Evolutionary conservation across 805 yeast genomes (phyloP).

Genomic region (Schwanniomyces vanrijiae): DNA sequence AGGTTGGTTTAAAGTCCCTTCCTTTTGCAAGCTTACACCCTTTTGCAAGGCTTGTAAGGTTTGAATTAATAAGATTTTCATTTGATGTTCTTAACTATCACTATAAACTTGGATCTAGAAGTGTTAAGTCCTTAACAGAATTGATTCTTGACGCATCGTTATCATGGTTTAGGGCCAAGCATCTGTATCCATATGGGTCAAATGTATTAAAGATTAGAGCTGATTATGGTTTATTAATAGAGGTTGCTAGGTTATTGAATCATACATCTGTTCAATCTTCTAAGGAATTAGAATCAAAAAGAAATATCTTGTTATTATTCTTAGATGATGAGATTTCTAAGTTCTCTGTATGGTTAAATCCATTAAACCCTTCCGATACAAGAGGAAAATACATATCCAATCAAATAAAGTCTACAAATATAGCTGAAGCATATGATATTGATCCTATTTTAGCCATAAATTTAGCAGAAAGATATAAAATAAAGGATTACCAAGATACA

Average conservation of each 20-base stretch:
- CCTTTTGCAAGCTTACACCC: conserved; percentile 77
- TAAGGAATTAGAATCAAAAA: conserved; percentile 45
- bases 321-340: conserved; percentile 73
- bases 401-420: conserved; percentile 37
- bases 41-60: conserved; percentile 69
- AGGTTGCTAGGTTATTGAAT: conserved; percentile 40
- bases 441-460: conserved; percentile 75
- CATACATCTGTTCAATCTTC: conserved; percentile 18
- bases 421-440: conserved; percentile 59
- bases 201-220: conserved; percentile 69
- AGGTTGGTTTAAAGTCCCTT: conserved; percentile 54
- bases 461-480: conserved; percentile 60
- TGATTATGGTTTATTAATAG: conserved; percentile 60
- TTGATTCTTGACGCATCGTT: conserved; percentile 65
- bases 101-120: conserved; percentile 47
- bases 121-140: conserved; percentile 44
- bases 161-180: conserved; percentile 70
- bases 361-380: conserved; percentile 46
- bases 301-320: conserved; percentile 57
- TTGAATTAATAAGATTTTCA: conserved; percentile 70
- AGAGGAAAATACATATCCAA: conserved; percentile 34
- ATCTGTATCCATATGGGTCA: conserved; percentile 81
- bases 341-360: conserved; percentile 76
- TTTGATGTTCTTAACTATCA: conserved; percentile 64
- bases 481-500: conserved; percentile 36